These are phyloP conservation scores for Pichia pseudocactophila DNA, from an alignment of 805 yeast species.

Conservation along the genomic window DNA sequence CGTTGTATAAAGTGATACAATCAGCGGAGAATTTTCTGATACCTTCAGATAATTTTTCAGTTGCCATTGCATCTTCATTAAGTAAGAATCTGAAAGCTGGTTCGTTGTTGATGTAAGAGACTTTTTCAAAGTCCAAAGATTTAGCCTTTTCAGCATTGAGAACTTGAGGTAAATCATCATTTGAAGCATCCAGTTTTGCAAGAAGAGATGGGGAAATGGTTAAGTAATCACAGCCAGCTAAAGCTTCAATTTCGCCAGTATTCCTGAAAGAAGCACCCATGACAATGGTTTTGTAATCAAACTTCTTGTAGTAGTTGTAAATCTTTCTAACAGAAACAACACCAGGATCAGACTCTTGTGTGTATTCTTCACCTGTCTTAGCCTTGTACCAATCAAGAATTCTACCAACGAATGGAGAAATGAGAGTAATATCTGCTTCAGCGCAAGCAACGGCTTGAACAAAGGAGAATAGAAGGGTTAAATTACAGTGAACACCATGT, in stretches of 20 bases:
- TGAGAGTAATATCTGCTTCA: conserved; percentile 91
- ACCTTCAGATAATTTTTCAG: conserved; percentile 96
- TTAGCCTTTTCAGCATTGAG: conserved; percentile 63
- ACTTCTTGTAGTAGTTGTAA: conserved; percentile 97
- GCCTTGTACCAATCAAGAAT: conserved; percentile 98
- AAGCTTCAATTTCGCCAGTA: conserved; percentile 86
- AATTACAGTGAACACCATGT: conserved; percentile 87
- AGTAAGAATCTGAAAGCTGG: conserved; percentile 80
- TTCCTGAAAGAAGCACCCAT: conserved; percentile 99
- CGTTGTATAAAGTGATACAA: conserved; percentile 64
- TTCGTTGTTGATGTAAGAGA: conserved; percentile 77
- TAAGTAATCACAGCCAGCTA: conserved; percentile 95
- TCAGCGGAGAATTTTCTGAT: conserved; percentile 95
- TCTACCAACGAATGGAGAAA: conserved; percentile 99
- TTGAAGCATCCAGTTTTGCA: conserved; percentile 77
- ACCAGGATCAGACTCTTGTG: conserved; percentile 87
- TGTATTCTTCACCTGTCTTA: conserved; percentile 79
- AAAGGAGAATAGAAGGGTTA: conserved; percentile 90
- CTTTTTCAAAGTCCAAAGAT: conserved; percentile 53
- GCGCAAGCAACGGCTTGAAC: conserved; percentile 99
- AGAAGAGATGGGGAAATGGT: conserved; percentile 91
- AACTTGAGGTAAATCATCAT: conserved; percentile 69
- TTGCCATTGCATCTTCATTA: conserved; percentile 97
- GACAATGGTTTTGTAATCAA: conserved; percentile 91
- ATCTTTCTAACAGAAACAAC: conserved; percentile 80